Base-by-base conservation (phyloP, 2,329 filamentous ascomycete species). In the Trichoderma polysporum region DNA sequence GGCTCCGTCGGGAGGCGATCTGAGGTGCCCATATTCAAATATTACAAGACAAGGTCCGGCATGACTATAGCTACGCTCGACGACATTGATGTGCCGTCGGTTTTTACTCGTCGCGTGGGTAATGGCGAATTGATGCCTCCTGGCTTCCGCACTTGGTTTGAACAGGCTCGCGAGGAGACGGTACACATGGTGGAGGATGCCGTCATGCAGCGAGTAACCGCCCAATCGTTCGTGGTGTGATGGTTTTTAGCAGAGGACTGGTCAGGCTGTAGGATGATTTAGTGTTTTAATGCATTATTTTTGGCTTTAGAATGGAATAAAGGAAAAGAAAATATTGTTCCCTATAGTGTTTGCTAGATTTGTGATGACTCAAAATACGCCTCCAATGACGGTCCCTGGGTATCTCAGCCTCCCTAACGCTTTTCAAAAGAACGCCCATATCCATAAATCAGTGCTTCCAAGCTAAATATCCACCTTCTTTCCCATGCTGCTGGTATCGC, bases 391-490 rank as follows among this genome's bases (percentile, higher is more conserved):
- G 27, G 15, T 45, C 72, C 70, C 67, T 69, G 73, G 73, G 74
- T 75, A 75, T 75, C 73, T 73, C 70, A 66, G 69, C 70, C 70
- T 70, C 69, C 68, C 56, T 66, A 69, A 59, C 70, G 68, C 70
- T 68, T 60, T 59, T 56, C n/a, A 37, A 37, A 39, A 62, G 45
- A 67, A 67, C 58, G 65, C 65, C 65, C 37, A 52, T 52, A 57
- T 62, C 58, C 57, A 50, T 57, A 62, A 62, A 29, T 10, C n/a
- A 22, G 29, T 54, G 62, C 61, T 57, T 49, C 47, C 41, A 45
- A 49, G 41, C 19, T 19, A 66, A 60, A 45, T 29, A 22, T 39
- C 39, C 47, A 15, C 17, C 56, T 19, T 60, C 33, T 12, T 19
- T n/a, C 27, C 45, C 31, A 27, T n/a, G 47, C 31, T n/a, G 27